phyloP scores from a whole-genome alignment of 208 protist species.

The Trypanosoma brucei region DNA sequence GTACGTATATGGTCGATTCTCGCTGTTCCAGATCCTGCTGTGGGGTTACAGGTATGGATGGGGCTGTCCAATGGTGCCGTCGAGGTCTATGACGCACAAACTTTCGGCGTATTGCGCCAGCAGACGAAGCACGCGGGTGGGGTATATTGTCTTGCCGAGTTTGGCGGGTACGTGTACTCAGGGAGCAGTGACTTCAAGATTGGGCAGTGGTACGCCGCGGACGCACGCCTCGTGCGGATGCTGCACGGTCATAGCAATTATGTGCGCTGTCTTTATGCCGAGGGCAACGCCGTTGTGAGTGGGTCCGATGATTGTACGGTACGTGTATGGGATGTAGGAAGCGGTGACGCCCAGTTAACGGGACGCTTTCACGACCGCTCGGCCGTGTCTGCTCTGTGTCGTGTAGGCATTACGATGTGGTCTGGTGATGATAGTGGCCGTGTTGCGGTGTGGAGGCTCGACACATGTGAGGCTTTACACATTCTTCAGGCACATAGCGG shows the following conservation, averaged over 20 bases:
- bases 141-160: slow-evolving; percentile 70
- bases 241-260: slow-evolving; percentile 69
- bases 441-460: slow-evolving; percentile 63
- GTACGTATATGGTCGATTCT: slow-evolving; percentile 43
- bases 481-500: slow-evolving; percentile 41
- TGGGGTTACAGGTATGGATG: slow-evolving; percentile 61
- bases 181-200: slow-evolving; percentile 69
- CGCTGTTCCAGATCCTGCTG: slow-evolving; percentile 12
- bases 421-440: slow-evolving; percentile 68
- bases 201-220: slow-evolving; percentile 58
- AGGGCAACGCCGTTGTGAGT: slow-evolving; percentile 76
- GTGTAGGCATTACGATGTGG: slow-evolving; percentile 75
- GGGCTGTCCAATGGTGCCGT: slow-evolving; percentile 72
- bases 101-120: slow-evolving; percentile 25
- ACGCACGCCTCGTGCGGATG: slow-evolving; percentile 31
- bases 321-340: slow-evolving; percentile 79
- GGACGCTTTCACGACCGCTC: slow-evolving; percentile 71
- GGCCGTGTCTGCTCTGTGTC: slow-evolving; percentile 64
- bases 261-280: slow-evolving; percentile 72
- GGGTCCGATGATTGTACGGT: slow-evolving; percentile 76
- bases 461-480: slow-evolving; percentile 60
- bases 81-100: slow-evolving; percentile 59
- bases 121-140: slow-evolving; percentile 47
- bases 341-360: slow-evolving; percentile 50
- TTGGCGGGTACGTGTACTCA: slow-evolving; percentile 79